These are phyloP conservation scores for Auricularia sp. DNA, from an alignment of 768 basidiomycete genomes.

Conservation along the genomic window DNA sequence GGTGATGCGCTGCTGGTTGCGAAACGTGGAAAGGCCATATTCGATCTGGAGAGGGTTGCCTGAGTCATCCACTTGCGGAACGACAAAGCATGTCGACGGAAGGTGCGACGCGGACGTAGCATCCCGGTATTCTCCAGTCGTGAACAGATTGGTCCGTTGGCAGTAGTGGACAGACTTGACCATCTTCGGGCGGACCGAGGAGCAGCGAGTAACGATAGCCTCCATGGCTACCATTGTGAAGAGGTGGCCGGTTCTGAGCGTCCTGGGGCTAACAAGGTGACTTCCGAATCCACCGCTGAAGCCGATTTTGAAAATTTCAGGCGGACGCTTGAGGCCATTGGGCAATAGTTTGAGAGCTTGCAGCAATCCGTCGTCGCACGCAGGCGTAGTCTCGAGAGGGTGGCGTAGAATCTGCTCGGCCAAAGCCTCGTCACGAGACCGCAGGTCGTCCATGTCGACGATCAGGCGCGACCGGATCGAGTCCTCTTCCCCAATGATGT, in stretches of 20 bases:
- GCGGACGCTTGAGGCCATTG: constrained; percentile 68
- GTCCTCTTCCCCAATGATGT: constrained; percentile 70
- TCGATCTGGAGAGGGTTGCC: constrained; percentile 82
- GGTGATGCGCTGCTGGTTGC: constrained; percentile 93
- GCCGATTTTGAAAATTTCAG: constrained; percentile 77
- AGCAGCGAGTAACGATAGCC: constrained; percentile 97
- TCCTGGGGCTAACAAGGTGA: constrained; percentile 93
- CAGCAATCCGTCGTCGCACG: constrained; percentile 76
- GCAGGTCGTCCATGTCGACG: constrained; percentile 91
- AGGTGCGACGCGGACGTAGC: constrained; percentile 78
- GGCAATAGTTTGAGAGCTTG: constrained; percentile 59
- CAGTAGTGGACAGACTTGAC: constrained; percentile 94
- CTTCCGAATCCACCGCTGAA: constrained; percentile 96
- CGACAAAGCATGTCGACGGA: constrained; percentile 75
- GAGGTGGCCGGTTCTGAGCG: constrained; percentile 77
- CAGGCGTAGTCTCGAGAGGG: constrained; percentile 83
- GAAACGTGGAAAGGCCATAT: constrained; percentile 83
- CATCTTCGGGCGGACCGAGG: constrained; percentile 97
- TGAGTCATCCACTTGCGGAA: constrained; percentile 87
- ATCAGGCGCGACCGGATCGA: constrained; percentile 65
- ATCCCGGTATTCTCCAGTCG: constrained; percentile 86
- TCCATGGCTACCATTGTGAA: constrained; percentile 96
- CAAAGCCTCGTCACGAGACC: constrained; percentile 82
- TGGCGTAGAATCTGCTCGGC: constrained; percentile 83
- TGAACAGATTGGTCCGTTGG: constrained; percentile 74